Base-by-base conservation (phyloP, 495 filamentous ascomycete genomes). In the Penicillium lagena region DNA sequence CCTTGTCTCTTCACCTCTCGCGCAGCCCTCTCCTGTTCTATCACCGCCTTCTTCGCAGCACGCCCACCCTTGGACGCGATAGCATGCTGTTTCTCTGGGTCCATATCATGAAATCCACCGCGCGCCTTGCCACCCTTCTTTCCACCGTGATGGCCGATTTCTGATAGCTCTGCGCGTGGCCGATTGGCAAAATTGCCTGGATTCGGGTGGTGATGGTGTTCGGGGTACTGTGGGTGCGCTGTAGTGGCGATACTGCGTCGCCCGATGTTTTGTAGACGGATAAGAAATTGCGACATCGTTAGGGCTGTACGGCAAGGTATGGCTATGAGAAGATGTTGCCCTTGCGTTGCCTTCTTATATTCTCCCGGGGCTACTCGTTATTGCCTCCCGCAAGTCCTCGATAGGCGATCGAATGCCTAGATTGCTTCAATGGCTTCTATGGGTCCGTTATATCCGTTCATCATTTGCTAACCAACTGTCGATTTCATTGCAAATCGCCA, bases 161-260 rank as follows among this genome's bases (percentile, higher is more conserved):
- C 67, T 15, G 64, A 63, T 12, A 82, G 77, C 45, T 83, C 75
- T 35, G 79, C 76, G 50, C 72, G 72, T 37, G 77, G 64, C 47
- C 75, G 75, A 63, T 83, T 82, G 65, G 77, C 73, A 61, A 84
- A 83, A 58, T 83, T 82, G 14, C 72, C 71, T 35, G 78, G 77
- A 51, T 84, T 85, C 30, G 61, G 62, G 52, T 81, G 52, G 4
- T 30, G 32, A 22, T 22, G 22, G 22, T 22, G 22, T 22, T 22
- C 22, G 4, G 22, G 22, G 22, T 22, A 6, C 2, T 22, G 22
- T 7, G 28, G 34, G 8, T 43, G 47, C 71, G 57, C 37, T 35
- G 41, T 41, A 12, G 47, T 54, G 39, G 51, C 51, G 35, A 57
- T 4, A 22, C 22, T 15, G 29, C 12, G 39, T 33, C 39, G 14